Base-by-base conservation (phyloP, 306 rosid genomes). In the Trifolium subterraneum region DNA sequence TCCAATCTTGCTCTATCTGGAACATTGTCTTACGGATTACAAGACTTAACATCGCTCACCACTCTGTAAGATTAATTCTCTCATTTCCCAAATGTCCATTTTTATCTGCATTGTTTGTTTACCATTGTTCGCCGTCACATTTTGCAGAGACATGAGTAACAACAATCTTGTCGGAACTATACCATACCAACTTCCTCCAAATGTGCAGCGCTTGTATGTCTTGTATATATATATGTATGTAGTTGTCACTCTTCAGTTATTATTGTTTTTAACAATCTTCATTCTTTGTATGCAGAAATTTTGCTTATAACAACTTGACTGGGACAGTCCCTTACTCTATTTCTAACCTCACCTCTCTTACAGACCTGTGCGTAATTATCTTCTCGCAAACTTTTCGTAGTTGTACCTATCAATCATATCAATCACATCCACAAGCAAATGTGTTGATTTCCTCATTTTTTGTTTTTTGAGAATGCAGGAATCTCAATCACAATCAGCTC, bases 401-500 rank as follows among this genome's bases (percentile, higher is more conserved):
- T 35, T n/a, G 39, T 71, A 36, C 71, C 38, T 64, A 59, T 64
- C 59, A 44, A 68, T 16, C 39, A 13, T n/a, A 73, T 7, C 15
- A 29, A 73, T 7, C 15, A 29, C n/a, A 71, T 8, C 11, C 68
- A 27, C 29, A 27, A 3, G 29, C 29, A 27, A 27, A 27, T 27
- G 4, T 27, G 29, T 27, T 27, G 3, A 44, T 39, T 31, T 68
- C 22, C 51, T 35, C 63, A 52, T 48, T 18, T 48, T 74, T 7
- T 55, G 61, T 65, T 50, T 68, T 73, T 73, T 74, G 63, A 64
- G 33, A 80, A 55, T 82, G 76, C 66, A 94, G 99, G 75, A 90
- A 94, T 74, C 71, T 94, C 74, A 86, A 89, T 77, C 97, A 88
- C 81, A 94, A 94, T 84, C 99, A 92, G 84, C 84, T 94, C 75